Evolutionary conservation across 2,329 filamentous ascomycete genomes (phyloP).

Genomic region (Sclerotinia trifoliorum): DNA sequence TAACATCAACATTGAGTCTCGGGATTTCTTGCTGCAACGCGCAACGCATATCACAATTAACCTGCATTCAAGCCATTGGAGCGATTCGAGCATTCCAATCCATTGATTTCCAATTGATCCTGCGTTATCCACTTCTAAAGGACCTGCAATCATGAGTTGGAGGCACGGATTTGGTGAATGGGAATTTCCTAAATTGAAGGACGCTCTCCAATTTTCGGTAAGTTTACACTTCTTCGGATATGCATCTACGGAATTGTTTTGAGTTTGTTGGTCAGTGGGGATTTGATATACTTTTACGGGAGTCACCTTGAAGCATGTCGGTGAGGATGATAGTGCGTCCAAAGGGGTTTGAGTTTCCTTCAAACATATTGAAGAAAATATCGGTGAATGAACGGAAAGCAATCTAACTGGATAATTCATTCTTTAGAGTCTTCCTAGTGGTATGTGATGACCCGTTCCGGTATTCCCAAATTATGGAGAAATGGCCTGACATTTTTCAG

Average conservation of each 20-base stretch:
- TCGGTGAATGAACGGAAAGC: neutral
- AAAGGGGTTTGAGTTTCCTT: neutral
- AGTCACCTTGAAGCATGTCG: neutral
- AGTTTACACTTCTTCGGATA: conserved; percentile 20
- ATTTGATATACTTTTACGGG: neutral
- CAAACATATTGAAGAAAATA: neutral
- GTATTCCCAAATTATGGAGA: neutral
- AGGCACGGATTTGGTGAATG: conserved; percentile 32
- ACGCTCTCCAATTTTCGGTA: conserved; percentile 34
- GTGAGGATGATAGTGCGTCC: neutral
- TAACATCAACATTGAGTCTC: neutral
- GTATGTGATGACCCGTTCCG: conserved; percentile 11
- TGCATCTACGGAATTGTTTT: neutral
- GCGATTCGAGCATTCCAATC: neutral
- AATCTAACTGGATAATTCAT: conserved; percentile 11
- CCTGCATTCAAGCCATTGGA: neutral
- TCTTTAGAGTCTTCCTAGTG: conserved; percentile 10
- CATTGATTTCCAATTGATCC: neutral
- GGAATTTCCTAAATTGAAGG: conserved; percentile 37
- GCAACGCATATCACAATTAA: conserved; percentile 7
- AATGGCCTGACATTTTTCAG: conserved; percentile 12
- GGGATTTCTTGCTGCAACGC: neutral
- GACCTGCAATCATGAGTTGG: conserved; percentile 24
- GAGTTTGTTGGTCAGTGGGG: neutral
- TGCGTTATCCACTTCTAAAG: neutral